Base-by-base conservation (phyloP, 192 early-diverging fungal species). In the Podila clonocystis region DNA sequence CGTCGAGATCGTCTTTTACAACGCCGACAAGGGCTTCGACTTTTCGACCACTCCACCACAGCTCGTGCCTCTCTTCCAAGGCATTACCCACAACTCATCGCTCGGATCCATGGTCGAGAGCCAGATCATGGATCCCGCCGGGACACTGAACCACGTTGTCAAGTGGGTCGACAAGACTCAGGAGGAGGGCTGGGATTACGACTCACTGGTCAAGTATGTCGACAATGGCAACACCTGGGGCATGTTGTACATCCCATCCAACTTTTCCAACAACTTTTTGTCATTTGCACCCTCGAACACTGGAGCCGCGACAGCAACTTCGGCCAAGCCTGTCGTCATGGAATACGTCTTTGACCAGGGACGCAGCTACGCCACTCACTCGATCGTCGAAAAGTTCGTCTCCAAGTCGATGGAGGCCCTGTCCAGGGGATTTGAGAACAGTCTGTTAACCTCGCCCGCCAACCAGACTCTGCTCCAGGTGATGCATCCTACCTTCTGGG, bases 181-280 rank as follows among this genome's bases (percentile, higher is more conserved):
- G 24, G 70, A 80, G 38, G 26, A 36, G 19, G 69, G 62, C n/a
- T 80, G 69, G 77, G 57, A 58, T 33, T 70, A 61, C n/a, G 70
- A 73, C 17, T 62, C 70, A 5, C 36, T 80, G 8, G 31, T 73
- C 19, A 60, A 80, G 12, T 55, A 73, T 59, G 70, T 80, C 2
- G 70, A 69, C 24, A 52, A 68, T 22, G 77, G 67, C 24, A 64
- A 65, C 34, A 17, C 67, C 17, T 80, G 77, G 77, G 77, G 77
- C 30, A 11, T 73, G 1, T 24, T 80, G 3, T 80, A 80, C 48
- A 68, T 80, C 62, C 77, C 77, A 26, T 59, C 77, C 65, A 80
- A 80, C 61, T 80, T 80, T 41, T 80, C 77, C 65, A 80, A 69
- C 67, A 80, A 80, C 67, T 61, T 80, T 19, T 80, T 80, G 41